These are phyloP conservation scores for Arthrinium puccinioides DNA, from an alignment of 2,329 filamentous ascomycete genomes.

Conservation along the genomic window DNA sequence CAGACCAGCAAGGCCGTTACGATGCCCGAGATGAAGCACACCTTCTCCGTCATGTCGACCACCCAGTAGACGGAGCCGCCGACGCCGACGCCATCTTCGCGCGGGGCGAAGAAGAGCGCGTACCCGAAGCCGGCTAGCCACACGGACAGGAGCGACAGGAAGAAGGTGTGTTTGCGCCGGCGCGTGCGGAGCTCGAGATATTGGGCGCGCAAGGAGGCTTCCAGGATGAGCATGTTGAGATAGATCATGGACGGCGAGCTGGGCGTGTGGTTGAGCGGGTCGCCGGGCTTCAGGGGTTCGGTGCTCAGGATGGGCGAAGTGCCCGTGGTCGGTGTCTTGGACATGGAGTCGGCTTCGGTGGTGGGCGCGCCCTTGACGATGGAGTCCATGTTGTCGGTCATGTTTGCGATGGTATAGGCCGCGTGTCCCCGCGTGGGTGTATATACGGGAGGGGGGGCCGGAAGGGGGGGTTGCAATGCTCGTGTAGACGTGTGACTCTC, in stretches of 20 bases:
- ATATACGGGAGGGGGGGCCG: neutral
- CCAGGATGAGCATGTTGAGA: conserved; percentile 93
- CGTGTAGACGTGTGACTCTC: neutral
- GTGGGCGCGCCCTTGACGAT: conserved; percentile 84
- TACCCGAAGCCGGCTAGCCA: conserved; percentile 87
- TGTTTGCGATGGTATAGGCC: conserved; percentile 18
- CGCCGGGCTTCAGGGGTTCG: conserved; percentile 38
- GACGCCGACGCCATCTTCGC: conserved; percentile 85
- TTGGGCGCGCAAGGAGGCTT: conserved; percentile 86
- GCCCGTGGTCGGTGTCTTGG: conserved; percentile 33
- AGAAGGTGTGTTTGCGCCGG: conserved; percentile 87
- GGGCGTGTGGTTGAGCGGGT: conserved; percentile 76
- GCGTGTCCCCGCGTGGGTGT: neutral
- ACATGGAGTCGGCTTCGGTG: conserved; percentile 46
- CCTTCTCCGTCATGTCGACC: conserved; percentile 80
- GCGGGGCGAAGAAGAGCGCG: conserved; percentile 87
- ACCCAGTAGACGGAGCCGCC: conserved; percentile 97
- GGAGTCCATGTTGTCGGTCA: conserved; percentile 71
- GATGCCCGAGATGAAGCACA: conserved; percentile 85
- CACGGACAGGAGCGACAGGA: conserved; percentile 67
- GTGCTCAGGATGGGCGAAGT: conserved; percentile 34
- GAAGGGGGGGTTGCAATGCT: conserved; percentile 3
- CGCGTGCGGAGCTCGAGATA: conserved; percentile 86
- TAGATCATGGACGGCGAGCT: conserved; percentile 94
- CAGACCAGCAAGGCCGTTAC: conserved; percentile 83